Base-by-base conservation (phyloP, 805 yeast genomes). In the Ogataea henricii region DNA sequence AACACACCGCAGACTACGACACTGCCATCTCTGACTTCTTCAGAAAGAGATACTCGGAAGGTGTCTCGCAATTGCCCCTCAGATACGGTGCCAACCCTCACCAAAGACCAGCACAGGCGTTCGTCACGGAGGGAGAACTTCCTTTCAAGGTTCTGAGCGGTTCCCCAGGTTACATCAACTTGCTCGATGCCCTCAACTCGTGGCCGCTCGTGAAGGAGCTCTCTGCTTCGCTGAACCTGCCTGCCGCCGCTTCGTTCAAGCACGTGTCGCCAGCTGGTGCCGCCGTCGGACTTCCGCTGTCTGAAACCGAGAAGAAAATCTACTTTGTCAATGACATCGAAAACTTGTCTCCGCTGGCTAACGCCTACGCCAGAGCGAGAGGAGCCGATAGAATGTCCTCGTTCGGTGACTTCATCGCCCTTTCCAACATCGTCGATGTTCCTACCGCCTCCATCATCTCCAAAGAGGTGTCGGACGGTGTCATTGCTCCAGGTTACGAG, bases 371-470 rank as follows among this genome's bases (percentile, higher is more conserved):
- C 32, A 88, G 98, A 75, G 99, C 99, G 48, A 88, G 99, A 73
- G 99, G 99, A 71, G 99, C 99, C 59, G 99, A 94, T 74, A 86
- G 99, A 81, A 94, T 94, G 99, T 91, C 97, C 5, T 88, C 96
- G 12, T 94, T 94, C 68, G 99, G 99, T 67, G 99, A 94, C 73
- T 94, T 90, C 79, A 94, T 94, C 64, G 99, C 99, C 40, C 78
- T 94, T 56, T 90, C 97, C 53, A 92, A 92, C 78, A 88, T 87
- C 71, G 99, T 94, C 58, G 99, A 94, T 70, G 76, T 87, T 46
- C 89, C 97, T 65, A 94, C 99, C 51, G 99, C 99, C 47, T 86
- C 87, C 72, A 92, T 94, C 72, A 94, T 94, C 68, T 87, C 97
- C 47, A 89, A 89, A 73, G 99, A 94, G 77, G 99, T 94, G 43